A percentile compares a stretch with the other conserved stretches of the same genome.
Conservation (phyloP, 148 eudicot genomes). For the Hydrangea macrophylla region DNA sequence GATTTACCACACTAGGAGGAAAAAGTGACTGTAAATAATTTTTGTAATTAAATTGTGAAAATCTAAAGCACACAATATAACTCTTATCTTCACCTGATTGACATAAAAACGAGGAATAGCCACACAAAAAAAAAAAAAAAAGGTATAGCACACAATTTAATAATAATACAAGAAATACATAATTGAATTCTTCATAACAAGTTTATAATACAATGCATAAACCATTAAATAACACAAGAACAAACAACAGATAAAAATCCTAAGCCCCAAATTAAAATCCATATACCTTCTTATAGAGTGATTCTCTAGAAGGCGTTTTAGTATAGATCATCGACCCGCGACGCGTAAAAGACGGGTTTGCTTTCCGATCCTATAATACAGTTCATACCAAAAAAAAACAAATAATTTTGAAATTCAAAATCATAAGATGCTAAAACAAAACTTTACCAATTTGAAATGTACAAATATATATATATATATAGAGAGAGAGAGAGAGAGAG, state of each 20-base stretch:
- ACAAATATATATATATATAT: background rate
- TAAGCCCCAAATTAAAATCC: background rate
- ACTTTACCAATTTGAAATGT: background rate
- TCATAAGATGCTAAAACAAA: background rate
- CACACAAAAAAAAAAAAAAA: background rate
- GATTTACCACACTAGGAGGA: background rate
- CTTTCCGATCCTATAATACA: slow-evolving; percentile 58
- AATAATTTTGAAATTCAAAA: background rate
- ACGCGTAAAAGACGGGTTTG: slow-evolving; percentile 59
- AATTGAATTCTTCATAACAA: background rate
- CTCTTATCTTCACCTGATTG: background rate
- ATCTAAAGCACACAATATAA: background rate
- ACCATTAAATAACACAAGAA: background rate
- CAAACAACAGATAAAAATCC: background rate
- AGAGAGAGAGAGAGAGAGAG: slow-evolving; percentile 13
- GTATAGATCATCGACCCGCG: slow-evolving; percentile 76
- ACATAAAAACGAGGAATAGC: background rate
- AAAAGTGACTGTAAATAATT: background rate
- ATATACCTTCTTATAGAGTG: slow-evolving; percentile 65
- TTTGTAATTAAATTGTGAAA: background rate
- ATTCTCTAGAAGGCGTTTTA: slow-evolving; percentile 77
- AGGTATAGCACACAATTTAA: background rate
- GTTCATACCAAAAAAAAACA: slow-evolving; percentile 13
- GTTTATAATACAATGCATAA: background rate
- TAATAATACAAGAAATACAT: background rate